Base-by-base conservation (phyloP, 2,329 filamentous ascomycete species). In the Ceratocystis albifundus region DNA sequence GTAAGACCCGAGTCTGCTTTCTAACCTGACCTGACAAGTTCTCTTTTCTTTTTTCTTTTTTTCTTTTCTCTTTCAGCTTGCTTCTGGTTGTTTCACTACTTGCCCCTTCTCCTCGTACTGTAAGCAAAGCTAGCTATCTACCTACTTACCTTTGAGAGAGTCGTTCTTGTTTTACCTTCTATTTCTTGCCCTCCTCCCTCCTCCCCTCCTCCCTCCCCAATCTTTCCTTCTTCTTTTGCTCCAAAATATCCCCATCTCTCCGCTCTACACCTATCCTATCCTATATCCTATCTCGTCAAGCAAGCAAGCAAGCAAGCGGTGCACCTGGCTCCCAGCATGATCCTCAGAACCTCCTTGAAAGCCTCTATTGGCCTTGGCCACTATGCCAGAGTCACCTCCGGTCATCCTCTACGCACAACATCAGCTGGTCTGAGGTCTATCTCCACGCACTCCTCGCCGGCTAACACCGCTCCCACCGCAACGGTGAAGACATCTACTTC, bases 301-400 rank as follows among this genome's bases (percentile, higher is more conserved):
- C 28, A 55, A 28, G 59, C 32, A 46, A n/a, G 7, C 8, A 55
- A 28, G 59, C 32, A 46, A n/a, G 7, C 8, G 10, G 3, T 15
- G 48, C 28, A 15, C 20, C 10, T 41, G 6, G 45, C 25, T 8
- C n/a, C 6, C n/a, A 44, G 7, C 17, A 62, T 59, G 53, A 44
- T 62, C 53, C 28, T 55, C 44, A 45, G 45, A 20, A 36, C 32
- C 15, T 8, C 62, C 17, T 45, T 55, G 36, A 65, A 50, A 64
- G 41, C 65, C 22, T 17, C 65, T 22, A 22, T 57, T 48, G 65
- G 65, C 25, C 46, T 62, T 20, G 25, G 48, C 44, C 53, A 45
- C 57, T 62, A 65, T 65, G 32, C 41, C 20, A 44, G 32, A 17
- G 8, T 61, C 15, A n/a, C 45, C 41, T 22, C 45, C 7, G 4